Conservation (phyloP, 2,329 filamentous ascomycete species). For the Epichloe aotearoae region DNA sequence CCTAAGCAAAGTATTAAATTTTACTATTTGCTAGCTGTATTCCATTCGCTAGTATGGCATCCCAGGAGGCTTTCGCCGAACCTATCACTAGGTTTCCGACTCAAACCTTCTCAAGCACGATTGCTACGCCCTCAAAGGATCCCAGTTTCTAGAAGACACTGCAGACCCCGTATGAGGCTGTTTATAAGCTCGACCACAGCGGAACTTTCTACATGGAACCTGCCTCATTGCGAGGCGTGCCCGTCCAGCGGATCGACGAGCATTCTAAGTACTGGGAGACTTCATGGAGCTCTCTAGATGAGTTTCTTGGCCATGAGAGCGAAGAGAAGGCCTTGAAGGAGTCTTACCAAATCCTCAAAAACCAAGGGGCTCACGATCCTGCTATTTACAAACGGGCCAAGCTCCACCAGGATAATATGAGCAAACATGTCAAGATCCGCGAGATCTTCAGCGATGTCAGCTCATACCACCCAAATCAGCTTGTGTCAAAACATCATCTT, state of each 20-base stretch:
- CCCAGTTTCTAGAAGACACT: conserved; percentile 9
- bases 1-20: neutral
- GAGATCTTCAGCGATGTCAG: conserved; percentile 19
- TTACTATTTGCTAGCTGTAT: neutral
- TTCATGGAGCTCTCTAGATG: conserved; percentile 18
- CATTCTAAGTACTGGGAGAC: conserved; percentile 17
- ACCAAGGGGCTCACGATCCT: conserved; percentile 6
- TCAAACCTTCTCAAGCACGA: too few relatives aligned
- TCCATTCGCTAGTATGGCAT: neutral
- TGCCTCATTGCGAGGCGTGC: conserved; percentile 12
- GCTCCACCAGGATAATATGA: conserved; percentile 18
- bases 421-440: conserved; percentile 20
- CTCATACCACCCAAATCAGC: conserved; percentile 24
- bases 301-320: conserved; percentile 14
- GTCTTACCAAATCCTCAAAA: neutral
- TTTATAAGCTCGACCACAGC: conserved; percentile 12
- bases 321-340: conserved; percentile 12
- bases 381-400: conserved; percentile 9
- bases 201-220: conserved; percentile 14
- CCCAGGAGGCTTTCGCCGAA: neutral
- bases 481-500: conserved; percentile 20
- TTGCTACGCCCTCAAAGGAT: neutral
- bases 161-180: conserved; percentile 4
- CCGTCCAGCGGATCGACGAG: conserved; percentile 17
- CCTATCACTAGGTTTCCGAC: neutral